A percentile compares a stretch with the other conserved stretches of the same genome.
Evolutionary conservation across 306 rosid genomes (phyloP).

Genomic region (Coriaria nepalensis): DNA sequence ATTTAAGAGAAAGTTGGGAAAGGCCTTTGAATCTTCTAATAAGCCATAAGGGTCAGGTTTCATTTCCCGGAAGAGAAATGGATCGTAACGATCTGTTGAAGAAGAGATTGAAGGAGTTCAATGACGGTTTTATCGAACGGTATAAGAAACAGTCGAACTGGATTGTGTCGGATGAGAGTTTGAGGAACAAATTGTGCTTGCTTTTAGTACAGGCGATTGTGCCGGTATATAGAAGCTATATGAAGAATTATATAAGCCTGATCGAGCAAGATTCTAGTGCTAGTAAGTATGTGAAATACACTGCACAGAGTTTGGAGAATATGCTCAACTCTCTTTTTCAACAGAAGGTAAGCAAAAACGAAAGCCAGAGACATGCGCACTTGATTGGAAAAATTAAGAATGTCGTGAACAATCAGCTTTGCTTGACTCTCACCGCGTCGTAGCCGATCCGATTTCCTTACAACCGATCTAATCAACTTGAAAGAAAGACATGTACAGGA

Average conservation of each 20-base stretch:
- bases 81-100: constrained; percentile 24
- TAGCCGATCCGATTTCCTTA: no score
- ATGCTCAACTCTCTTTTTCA: constrained; percentile 44
- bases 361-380: constrained; percentile 22
- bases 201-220: constrained; percentile 55
- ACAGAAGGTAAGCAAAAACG: constrained; percentile 21
- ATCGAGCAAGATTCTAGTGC: constrained; percentile 38
- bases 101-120: constrained; percentile 43
- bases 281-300: constrained; percentile 35
- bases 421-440: constrained; percentile 24
- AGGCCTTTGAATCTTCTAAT: constrained; percentile 28
- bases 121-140: constrained; percentile 38
- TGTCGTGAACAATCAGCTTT: constrained; percentile 29
- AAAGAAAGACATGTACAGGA: no score
- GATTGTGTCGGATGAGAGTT: constrained; percentile 40
- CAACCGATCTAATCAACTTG: neutral
- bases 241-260: constrained; percentile 33
- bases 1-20: constrained; percentile 73
- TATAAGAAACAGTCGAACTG: constrained; percentile 51
- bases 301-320: constrained; percentile 42
- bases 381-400: constrained; percentile 35
- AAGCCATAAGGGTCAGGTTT: constrained; percentile 22
- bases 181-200: constrained; percentile 45
- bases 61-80: constrained; percentile 15
- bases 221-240: constrained; percentile 40